Conservation (phyloP, 1,284 basidiomycete species). For the Hypsizygus ulmarius region DNA sequence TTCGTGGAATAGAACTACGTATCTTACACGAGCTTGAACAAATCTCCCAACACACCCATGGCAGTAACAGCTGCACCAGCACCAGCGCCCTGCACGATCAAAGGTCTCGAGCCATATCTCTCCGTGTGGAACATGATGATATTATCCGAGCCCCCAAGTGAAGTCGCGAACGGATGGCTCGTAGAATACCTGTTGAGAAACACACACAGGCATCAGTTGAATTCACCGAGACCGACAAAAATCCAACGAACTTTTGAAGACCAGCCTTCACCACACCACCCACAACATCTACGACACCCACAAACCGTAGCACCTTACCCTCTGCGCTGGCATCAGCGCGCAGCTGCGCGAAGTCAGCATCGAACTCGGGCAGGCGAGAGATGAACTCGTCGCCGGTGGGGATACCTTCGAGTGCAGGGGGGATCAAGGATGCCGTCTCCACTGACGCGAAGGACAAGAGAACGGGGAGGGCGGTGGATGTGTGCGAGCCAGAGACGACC, state of each 20-base stretch:
- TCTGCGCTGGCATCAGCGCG: slow-evolving; percentile 75
- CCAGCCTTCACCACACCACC: slow-evolving; percentile 79
- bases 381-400: slow-evolving; percentile 82
- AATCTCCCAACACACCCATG: slow-evolving; percentile 91
- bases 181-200: slow-evolving; percentile 73
- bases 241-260: slow-evolving; percentile 74
- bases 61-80: slow-evolving; percentile 97
- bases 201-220: slow-evolving; percentile 2
- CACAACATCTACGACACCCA: slow-evolving; percentile 89
- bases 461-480: slow-evolving; percentile 32
- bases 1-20: not conserved
- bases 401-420: slow-evolving; percentile 66
- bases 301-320: slow-evolving; percentile 87
- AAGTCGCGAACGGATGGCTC: slow-evolving; percentile 92
- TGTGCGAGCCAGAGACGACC: slow-evolving; percentile 44
- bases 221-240: not conserved
- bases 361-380: slow-evolving; percentile 78
- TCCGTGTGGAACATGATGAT: slow-evolving; percentile 97
- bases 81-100: slow-evolving; percentile 94
- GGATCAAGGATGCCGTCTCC: slow-evolving; percentile 84
- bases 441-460: slow-evolving; percentile 74
- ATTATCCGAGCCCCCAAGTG: slow-evolving; percentile 94
- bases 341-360: slow-evolving; percentile 76
- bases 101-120: slow-evolving; percentile 78
- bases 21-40: slow-evolving; percentile 54